These are phyloP conservation scores for Paxillus ammoniavirescens DNA, from an alignment of 768 basidiomycete species.

Conservation along the genomic window DNA sequence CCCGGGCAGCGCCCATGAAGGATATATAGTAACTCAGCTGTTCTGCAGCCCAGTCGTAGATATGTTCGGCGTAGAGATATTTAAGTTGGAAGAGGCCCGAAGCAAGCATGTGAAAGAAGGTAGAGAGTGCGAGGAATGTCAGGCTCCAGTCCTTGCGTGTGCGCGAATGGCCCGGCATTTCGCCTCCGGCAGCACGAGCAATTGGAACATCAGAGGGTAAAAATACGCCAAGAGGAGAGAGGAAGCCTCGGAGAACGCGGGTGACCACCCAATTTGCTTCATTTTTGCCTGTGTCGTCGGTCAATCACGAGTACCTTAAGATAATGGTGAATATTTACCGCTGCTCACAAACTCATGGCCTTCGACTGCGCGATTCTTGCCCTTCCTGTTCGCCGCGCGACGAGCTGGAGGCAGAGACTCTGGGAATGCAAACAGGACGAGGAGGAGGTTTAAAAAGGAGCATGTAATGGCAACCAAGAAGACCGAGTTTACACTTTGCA, in stretches of 20 bases:
- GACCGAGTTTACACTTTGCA: constrained; percentile 44
- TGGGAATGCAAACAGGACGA: constrained; percentile 59
- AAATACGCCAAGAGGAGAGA: constrained; percentile 71
- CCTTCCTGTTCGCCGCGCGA: constrained; percentile 25
- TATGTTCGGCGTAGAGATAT: constrained; percentile 74
- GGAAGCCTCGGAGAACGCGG: constrained; percentile 41
- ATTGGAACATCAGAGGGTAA: constrained; percentile 50
- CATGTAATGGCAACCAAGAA: constrained; percentile 52
- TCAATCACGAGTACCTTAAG: background rate
- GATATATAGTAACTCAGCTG: constrained; percentile 78
- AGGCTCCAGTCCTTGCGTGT: constrained; percentile 70
- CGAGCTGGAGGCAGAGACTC: constrained; percentile 46
- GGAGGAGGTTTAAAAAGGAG: constrained; percentile 50
- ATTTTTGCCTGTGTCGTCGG: background rate
- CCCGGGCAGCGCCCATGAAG: constrained; percentile 61
- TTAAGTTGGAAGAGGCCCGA: constrained; percentile 74
- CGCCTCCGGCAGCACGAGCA: constrained; percentile 38
- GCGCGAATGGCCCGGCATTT: constrained; percentile 62
- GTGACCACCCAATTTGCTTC: constrained; percentile 7
- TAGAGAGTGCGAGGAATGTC: constrained; percentile 59
- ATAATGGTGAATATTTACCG: constrained; percentile 12
- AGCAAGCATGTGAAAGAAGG: constrained; percentile 66
- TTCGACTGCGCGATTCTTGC: constrained; percentile 28
- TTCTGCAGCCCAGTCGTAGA: constrained; percentile 66
- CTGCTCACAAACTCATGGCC: background rate